These are phyloP conservation scores for Emmonsiellopsis sp. DNA, from an alignment of 2,329 filamentous ascomycete species.

Conservation along the genomic window DNA sequence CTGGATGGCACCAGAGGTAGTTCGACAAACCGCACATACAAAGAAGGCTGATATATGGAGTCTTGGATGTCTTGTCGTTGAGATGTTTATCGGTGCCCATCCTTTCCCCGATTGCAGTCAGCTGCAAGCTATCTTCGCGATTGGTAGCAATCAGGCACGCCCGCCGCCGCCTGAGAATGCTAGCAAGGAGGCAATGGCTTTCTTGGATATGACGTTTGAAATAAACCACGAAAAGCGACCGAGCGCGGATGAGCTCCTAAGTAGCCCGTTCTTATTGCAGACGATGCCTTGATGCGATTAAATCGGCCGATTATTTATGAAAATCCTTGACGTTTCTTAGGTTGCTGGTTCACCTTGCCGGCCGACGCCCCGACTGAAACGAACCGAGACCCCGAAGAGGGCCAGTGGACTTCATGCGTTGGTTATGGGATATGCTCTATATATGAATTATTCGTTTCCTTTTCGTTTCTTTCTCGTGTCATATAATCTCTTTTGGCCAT, in stretches of 20 bases:
- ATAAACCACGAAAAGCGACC: slow-evolving; percentile 88
- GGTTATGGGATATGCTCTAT: too few relatives aligned
- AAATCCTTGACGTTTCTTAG: neutral
- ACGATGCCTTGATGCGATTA: slow-evolving; percentile 45
- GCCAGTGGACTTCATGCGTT: too few relatives aligned
- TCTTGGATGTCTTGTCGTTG: slow-evolving; percentile 87
- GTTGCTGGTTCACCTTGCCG: too few relatives aligned
- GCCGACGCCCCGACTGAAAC: neutral
- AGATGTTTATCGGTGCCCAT: slow-evolving; percentile 97
- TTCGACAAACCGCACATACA: slow-evolving; percentile 94
- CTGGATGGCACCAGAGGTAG: slow-evolving; percentile 99
- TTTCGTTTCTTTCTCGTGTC: too few relatives aligned
- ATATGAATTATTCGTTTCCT: too few relatives aligned
- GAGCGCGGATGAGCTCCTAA: slow-evolving; percentile 80
- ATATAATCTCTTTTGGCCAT: too few relatives aligned
- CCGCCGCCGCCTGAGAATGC: slow-evolving; percentile 83
- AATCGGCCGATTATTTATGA: neutral
- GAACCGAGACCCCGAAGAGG: too few relatives aligned
- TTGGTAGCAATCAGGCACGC: slow-evolving; percentile 75
- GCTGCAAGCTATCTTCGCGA: slow-evolving; percentile 97
- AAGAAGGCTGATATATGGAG: slow-evolving; percentile 99
- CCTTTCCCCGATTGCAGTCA: slow-evolving; percentile 97
- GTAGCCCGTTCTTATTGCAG: slow-evolving; percentile 67
- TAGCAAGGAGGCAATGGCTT: slow-evolving; percentile 71
- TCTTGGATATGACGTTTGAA: slow-evolving; percentile 85